A percentile compares a stretch with the other conserved stretches of the same genome.
These are phyloP conservation scores for Letharia lupina DNA, from an alignment of 495 filamentous ascomycete genomes.

Conservation along the genomic window DNA sequence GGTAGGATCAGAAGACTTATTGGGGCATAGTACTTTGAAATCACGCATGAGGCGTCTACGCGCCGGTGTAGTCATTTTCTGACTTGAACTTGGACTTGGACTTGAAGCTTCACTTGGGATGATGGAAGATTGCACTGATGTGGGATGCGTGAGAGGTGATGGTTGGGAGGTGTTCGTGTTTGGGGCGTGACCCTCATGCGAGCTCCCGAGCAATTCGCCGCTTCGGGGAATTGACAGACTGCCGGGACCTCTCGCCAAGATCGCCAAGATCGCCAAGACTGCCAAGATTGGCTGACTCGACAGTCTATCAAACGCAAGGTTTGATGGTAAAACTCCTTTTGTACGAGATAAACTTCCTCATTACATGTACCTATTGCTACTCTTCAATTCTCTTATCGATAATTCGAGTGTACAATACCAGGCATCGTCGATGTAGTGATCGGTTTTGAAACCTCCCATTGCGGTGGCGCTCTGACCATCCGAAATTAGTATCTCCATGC, in stretches of 20 bases:
- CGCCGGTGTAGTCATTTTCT: constrained; percentile 79
- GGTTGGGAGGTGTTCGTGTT: background rate
- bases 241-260: background rate
- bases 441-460: background rate
- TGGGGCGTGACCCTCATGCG: constrained; percentile 4
- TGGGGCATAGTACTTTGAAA: constrained; percentile 69
- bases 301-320: no score
- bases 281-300: background rate
- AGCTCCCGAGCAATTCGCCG: constrained; percentile 2
- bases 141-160: background rate
- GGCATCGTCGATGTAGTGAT: background rate
- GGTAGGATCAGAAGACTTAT: background rate
- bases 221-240: constrained; percentile 3
- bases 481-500: background rate
- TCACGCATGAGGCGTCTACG: constrained; percentile 94
- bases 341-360: no score
- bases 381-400: background rate
- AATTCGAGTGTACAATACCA: background rate
- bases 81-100: background rate
- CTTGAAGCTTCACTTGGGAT: background rate
- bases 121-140: background rate
- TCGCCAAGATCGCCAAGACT: background rate
- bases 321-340: no score
- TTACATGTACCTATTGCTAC: no score
- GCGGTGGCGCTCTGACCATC: constrained; percentile 1